Evolutionary conservation across 441 rosid species (phyloP), one percentile per base, ranked within the genome.

Genomic region (Euphorbia corollata): DNA sequence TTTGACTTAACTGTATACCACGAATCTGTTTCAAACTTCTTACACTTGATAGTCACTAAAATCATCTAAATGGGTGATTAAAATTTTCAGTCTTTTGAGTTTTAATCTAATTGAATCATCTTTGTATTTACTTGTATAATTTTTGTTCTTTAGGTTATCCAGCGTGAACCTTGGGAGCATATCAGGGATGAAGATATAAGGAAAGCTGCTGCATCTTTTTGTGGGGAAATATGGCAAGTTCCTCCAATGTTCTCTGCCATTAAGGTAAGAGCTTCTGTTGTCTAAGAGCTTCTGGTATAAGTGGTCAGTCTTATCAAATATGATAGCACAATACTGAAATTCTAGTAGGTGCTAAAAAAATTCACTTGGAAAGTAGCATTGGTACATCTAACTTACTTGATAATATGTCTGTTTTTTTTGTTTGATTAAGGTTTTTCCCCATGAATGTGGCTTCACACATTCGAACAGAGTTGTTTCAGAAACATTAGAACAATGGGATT

Each of bases 201-300:
- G 78, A 94, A 84, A 83, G 71, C 94, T 64, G 84, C 80, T 61
- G 80, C 84, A 70, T 86, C 98, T 55, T 89, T 94, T 81, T 70
- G 76, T 74, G 99, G 99, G 67, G 96, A 91, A 81, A 89, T 91
- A 81, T 94, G 96, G 97, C 99, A 94, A 88, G 99, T 94, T 80
- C 99, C 99, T 51, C 99, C 97, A 8, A 94, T 94, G 99, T 94
- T 91, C 82, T 94, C 99, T 60, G 99, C 99, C 27, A 87, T 94
- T 70, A 94, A 94, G 79, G 99, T 94, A 77, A 81, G 89, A 73
- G 64, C 10, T 64, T 69, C 39, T 50, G 27, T 55, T 34, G n/a
- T 64, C 30, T 36, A 18, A 15, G 32, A 27, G 32, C 32, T 27
- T 36, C 41, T 36, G 41, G 8, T 36, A 36, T 36, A 36, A 36